Base-by-base conservation (phyloP, 176 grass and related monocot species). In the Cenchrus fungigraminus region DNA sequence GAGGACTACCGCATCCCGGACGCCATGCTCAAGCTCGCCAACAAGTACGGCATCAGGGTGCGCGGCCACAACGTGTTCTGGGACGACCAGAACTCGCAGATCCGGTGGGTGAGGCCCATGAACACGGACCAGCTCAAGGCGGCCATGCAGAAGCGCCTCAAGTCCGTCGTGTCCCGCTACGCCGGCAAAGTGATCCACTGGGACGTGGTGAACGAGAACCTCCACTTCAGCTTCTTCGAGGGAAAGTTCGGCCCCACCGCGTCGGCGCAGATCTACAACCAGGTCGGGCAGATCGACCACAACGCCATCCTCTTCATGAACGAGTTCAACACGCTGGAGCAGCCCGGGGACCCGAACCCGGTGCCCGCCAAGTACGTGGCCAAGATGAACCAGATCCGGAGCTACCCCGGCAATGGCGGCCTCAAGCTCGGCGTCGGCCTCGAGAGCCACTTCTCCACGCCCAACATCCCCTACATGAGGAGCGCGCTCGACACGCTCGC, bases 201-300 rank as follows among this genome's bases (percentile, higher is more conserved):
- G 96, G 96, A 98, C 67, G 91, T 98, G 55, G 65, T 92, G 20
- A 98, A 98, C 59, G 93, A 98, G 86, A 94, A 98, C 74, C 77
- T 95, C 8, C 93, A 98, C 81, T 92, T 85, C 74, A 85, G 84
- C 45, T 98, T 86, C 85, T 98, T 89, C 45, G 96, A 95, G 67
- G 37, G 0, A 12, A 91, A 60, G 84, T 60, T 98, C 0, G 90
- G 96, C 0, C 2, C 19, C 9, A 50, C 57, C 44, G 87, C 84
- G 22, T 98, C 96, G 19, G 37, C 85, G 0, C 51, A 79, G 58
- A 85, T 89, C 29, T 95, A 84, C 89, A 43, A 83, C 8, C 72
- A 92, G 86, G 93, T 86, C 0, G 83, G 87, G 10, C 59, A 81
- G 58, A 19, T 98, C 20, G 96, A 95, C 65, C n/a, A 10, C 1